A percentile compares a stretch with the other conserved stretches of the same genome.
Evolutionary conservation across 208 protist species (phyloP).

Genomic region (Herpetomonas samuelpessoai): DNA sequence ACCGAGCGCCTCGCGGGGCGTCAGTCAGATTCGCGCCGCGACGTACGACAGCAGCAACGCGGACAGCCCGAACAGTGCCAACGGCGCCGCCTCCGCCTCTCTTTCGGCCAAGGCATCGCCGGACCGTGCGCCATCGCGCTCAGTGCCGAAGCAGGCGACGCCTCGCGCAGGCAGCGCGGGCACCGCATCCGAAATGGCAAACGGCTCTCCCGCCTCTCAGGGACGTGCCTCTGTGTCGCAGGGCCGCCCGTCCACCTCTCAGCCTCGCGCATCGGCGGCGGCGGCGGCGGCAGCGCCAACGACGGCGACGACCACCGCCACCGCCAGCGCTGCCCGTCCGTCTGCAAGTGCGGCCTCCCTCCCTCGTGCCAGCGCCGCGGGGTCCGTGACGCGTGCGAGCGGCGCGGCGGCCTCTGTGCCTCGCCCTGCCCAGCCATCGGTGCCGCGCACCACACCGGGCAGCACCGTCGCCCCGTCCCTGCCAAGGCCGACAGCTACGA

Average conservation of each 20-base stretch:
- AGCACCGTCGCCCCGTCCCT: neutral
- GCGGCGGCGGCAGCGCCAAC: too few species aligned
- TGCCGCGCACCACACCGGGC: slow-evolving; percentile 5
- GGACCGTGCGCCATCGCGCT: neutral
- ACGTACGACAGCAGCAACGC: neutral
- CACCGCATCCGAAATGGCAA: too few species aligned
- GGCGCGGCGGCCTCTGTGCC: neutral
- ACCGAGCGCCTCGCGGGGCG: neutral
- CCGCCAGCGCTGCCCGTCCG: neutral
- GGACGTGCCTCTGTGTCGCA: too few species aligned
- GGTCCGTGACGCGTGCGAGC: slow-evolving; percentile 1
- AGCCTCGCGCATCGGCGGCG: too few species aligned
- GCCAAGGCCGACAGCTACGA: neutral
- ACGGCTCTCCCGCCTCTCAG: too few species aligned
- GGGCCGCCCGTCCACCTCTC: too few species aligned
- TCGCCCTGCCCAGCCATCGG: neutral
- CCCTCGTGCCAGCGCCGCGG: too few species aligned
- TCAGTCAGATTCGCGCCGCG: neutral
- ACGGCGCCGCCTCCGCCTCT: too few species aligned
- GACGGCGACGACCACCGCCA: too few species aligned
- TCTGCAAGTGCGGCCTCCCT: too few species aligned
- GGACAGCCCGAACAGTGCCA: neutral
- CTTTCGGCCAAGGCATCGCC: neutral
- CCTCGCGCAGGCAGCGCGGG: too few species aligned
- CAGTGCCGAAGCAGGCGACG: too few species aligned